These are phyloP conservation scores for Pseudocercospora pini-densiflorae DNA, from an alignment of 2,329 filamentous ascomycete species.

Conservation along the genomic window DNA sequence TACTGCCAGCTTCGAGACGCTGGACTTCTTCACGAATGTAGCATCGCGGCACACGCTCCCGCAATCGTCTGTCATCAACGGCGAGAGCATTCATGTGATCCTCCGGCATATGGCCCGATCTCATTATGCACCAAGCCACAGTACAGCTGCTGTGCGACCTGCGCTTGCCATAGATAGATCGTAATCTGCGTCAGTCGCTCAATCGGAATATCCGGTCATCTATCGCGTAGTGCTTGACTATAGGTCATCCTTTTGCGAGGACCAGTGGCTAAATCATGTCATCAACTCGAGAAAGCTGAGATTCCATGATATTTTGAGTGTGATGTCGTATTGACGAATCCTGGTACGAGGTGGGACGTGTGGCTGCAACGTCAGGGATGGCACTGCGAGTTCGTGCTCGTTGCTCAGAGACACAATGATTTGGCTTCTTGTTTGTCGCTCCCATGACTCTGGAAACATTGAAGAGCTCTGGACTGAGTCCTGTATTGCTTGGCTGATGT, in stretches of 20 bases:
- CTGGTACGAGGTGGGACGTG: not conserved
- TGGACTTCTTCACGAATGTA: not conserved
- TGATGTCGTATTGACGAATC: constrained; percentile 2
- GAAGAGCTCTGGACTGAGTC: not conserved
- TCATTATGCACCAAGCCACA: not conserved
- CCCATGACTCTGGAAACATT: not conserved
- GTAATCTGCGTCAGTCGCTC: not conserved
- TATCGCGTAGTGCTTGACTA: not conserved
- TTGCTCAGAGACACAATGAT: not conserved
- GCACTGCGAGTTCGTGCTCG: not conserved
- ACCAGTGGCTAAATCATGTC: not conserved
- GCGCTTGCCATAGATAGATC: not conserved
- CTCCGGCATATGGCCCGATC: not conserved
- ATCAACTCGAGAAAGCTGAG: not conserved
- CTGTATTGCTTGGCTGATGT: not conserved
- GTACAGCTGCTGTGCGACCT: constrained; percentile 7
- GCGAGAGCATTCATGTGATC: not conserved
- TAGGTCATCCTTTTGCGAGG: not conserved
- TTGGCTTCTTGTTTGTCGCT: constrained; percentile 1
- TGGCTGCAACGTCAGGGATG: constrained; percentile 3
- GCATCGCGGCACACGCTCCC: not conserved
- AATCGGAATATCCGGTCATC: not conserved
- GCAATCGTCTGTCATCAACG: not conserved
- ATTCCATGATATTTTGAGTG: not conserved
- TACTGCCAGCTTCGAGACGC: not conserved